Evolutionary conservation across 2,329 filamentous ascomycete species (phyloP), one percentile per base, ranked within the genome.

Genomic region (Pseudocercospora macadamiae): DNA sequence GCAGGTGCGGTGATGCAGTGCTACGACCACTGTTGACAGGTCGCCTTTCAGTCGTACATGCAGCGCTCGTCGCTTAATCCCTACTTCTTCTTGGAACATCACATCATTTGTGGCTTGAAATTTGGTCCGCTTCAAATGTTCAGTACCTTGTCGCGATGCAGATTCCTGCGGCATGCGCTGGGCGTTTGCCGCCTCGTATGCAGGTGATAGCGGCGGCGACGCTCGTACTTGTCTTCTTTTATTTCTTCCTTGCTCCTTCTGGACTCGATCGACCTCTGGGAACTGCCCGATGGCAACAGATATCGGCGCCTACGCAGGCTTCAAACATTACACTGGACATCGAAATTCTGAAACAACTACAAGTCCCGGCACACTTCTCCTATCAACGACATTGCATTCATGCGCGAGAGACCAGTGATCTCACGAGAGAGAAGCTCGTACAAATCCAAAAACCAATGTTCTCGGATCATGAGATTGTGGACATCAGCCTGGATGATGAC

Each of bases 321-420:
- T 28, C 54, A 25, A 64, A 66, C 54, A 37, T 62, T 48, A 63
- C 64, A 4, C 39, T 63, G 51, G 64, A 66, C 25, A 44, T 62
- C 44, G 59, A 66, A 37, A 54, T 66, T n/a, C 44, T 66, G 47
- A 62, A 64, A 32, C 39, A 57, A 21, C 57, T 66, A 25, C 47
- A 60, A 4, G 55, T 60, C 10, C 62, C 64, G 3, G 44, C 34
- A 10, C 61, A 45, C 14, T 66, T 66, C 51, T 54, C 26, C 14
- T 66, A 64, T 44, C 59, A 62, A 47, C 51, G 64, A n/a, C 59
- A 60, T 39, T 66, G 66, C 37, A 53, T 68, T 25, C 30, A 34
- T 14, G 60, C 63, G 16, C 30, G 51, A 16, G 60, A 65, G 52
- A 54, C 60, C 7, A 45, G 18, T 26, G 58, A 57, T 6, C 51